Evolutionary conservation across 31 red algal species (phyloP).

Genomic region (Odonthalia washingtoniensis): DNA sequence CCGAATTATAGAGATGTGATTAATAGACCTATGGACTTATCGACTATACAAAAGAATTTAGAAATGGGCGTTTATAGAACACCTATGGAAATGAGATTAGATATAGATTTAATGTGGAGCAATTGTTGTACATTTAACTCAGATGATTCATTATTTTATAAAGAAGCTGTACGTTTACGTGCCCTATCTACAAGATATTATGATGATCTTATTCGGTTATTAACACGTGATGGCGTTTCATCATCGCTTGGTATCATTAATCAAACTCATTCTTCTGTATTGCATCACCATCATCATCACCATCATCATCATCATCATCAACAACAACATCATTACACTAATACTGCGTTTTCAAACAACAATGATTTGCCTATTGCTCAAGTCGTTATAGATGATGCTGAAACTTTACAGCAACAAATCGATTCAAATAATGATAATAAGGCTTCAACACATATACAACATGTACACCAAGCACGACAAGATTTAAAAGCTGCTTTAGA

Average conservation of each 20-base stretch:
- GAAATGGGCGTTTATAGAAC: slow-evolving; percentile 85
- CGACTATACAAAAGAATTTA: slow-evolving; percentile 86
- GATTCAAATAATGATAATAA: not conserved
- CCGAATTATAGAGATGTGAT: slow-evolving; percentile 83
- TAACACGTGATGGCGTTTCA: slow-evolving; percentile 66
- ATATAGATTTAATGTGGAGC: slow-evolving; percentile 75
- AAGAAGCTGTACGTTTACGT: slow-evolving; percentile 70
- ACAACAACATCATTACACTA: not conserved
- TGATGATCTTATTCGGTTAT: slow-evolving; percentile 52
- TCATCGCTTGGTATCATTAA: slow-evolving; percentile 51
- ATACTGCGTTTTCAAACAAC: too few species aligned
- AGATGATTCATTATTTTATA: slow-evolving; percentile 68
- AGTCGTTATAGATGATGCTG: too few species aligned
- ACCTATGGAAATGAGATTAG: slow-evolving; percentile 60
- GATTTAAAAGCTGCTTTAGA: slow-evolving; percentile 44
- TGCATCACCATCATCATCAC: not conserved
- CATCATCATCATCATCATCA: not conserved
- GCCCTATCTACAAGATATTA: slow-evolving; percentile 58
- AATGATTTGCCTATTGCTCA: too few species aligned
- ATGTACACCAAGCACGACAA: slow-evolving; percentile 43
- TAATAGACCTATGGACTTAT: slow-evolving; percentile 89
- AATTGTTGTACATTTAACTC: slow-evolving; percentile 78
- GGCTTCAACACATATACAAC: not conserved
- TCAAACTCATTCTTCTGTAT: not conserved
- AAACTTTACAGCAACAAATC: not conserved